phyloP scores from a whole-genome alignment of 495 filamentous ascomycete species.

The Penicillium subrubescens region DNA sequence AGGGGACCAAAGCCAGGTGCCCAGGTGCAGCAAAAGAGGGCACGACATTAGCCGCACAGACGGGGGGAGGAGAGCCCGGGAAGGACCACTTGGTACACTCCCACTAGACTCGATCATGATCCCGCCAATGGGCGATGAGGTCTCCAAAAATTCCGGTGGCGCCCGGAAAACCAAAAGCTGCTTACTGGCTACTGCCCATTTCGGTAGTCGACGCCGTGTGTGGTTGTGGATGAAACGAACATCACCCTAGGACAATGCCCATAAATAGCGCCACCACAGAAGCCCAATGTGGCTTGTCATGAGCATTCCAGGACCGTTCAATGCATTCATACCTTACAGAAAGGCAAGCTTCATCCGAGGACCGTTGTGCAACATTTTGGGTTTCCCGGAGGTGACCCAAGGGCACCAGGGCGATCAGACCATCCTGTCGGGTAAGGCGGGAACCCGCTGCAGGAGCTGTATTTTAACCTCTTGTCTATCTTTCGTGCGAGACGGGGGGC shows the following conservation, averaged over 20 bases:
- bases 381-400: slow-evolving; percentile 17
- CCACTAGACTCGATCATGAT: slow-evolving; percentile 41
- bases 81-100: slow-evolving; percentile 29
- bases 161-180: not conserved
- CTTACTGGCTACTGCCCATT: not conserved
- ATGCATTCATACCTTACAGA: not conserved
- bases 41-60: slow-evolving; percentile 1
- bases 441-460: slow-evolving; percentile 23
- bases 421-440: slow-evolving; percentile 23
- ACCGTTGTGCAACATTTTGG: not conserved
- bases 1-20: not conserved
- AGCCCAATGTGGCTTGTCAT: not conserved
- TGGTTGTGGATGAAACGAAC: not conserved
- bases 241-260: not conserved
- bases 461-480: slow-evolving; percentile 18
- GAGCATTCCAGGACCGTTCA: not conserved
- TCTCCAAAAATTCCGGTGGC: not conserved
- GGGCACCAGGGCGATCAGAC: slow-evolving; percentile 27
- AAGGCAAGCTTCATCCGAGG: not conserved
- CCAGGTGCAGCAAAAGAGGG: not conserved
- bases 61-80: not conserved
- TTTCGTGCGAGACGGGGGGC: not conserved
- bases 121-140: not conserved
- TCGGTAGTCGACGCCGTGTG: not conserved
- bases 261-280: not conserved